phyloP scores from a whole-genome alignment of 73 alveolate genomes.

The Tetrahymena borealis region DNA sequence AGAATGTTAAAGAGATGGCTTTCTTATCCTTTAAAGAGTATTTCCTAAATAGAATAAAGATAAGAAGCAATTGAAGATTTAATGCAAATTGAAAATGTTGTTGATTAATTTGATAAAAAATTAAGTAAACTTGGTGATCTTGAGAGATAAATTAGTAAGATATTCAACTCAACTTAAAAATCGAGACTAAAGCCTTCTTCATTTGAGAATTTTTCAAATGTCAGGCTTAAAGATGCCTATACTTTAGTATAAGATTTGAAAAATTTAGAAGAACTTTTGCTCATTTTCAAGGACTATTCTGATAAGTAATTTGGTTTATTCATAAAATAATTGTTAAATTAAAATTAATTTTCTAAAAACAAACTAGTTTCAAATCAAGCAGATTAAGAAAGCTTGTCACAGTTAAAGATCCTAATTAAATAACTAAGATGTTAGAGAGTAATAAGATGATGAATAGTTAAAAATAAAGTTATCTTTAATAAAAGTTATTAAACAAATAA shows the following conservation, averaged over 20 bases:
- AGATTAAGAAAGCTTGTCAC: neutral
- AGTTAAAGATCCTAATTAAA: neutral
- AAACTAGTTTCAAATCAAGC: neutral
- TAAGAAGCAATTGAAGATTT: constrained; percentile 85
- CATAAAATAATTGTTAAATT: neutral
- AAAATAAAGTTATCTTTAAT: neutral
- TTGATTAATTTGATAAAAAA: constrained; percentile 55
- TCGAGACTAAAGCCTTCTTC: constrained; percentile 73
- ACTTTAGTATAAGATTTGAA: constrained; percentile 47
- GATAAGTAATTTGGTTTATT: neutral
- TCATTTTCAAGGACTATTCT: neutral
- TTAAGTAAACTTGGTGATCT: constrained; percentile 54
- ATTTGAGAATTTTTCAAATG: constrained; percentile 77
- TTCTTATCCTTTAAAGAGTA: constrained; percentile 65
- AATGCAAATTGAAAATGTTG: constrained; percentile 52
- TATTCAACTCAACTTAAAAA: constrained; percentile 46
- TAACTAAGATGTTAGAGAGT: neutral
- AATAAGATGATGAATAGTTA: neutral
- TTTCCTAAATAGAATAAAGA: constrained; percentile 62
- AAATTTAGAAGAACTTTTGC: constrained; percentile 3
- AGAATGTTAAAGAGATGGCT: constrained; percentile 85
- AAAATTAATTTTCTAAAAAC: neutral
- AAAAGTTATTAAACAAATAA: neutral
- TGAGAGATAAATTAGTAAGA: constrained; percentile 56
- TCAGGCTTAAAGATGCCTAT: constrained; percentile 69